phyloP scores from a whole-genome alignment of 2,329 filamentous ascomycete genomes.

The Ascochyta viciae-villosae region DNA sequence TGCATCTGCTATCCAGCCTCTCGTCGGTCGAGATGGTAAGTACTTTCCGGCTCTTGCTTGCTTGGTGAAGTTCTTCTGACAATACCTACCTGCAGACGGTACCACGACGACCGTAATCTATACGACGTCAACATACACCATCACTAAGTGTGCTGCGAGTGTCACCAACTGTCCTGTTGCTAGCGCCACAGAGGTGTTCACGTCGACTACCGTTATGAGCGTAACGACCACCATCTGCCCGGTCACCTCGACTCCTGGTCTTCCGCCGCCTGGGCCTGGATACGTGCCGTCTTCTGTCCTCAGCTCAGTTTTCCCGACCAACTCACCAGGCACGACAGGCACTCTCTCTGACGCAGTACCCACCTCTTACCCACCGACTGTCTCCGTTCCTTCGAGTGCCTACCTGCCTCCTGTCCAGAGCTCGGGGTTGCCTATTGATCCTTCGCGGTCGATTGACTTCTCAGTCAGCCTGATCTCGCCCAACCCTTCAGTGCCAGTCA shows the following conservation, averaged over 20 bases:
- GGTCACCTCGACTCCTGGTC: conserved; percentile 24
- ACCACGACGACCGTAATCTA: conserved; percentile 48
- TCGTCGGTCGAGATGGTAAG: conserved; percentile 32
- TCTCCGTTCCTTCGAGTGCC: conserved; percentile 1
- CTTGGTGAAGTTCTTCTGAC: conserved; percentile 12
- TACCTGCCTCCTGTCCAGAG: conserved; percentile 11
- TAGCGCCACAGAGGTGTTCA: conserved; percentile 45
- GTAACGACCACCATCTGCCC: conserved; percentile 54
- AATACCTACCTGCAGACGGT: conserved; percentile 8
- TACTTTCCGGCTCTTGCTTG: background rate
- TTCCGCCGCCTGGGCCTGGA: conserved; percentile 12
- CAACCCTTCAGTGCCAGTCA: conserved; percentile 5
- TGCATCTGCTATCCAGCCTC: conserved; percentile 29
- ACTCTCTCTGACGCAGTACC: conserved; percentile 18
- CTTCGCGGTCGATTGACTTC: background rate
- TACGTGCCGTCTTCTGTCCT: conserved; percentile 11
- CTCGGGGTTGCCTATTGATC: conserved; percentile 13
- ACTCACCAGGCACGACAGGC: conserved; percentile 4
- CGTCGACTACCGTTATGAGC: conserved; percentile 46
- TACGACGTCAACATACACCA: conserved; percentile 48
- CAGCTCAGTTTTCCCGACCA: conserved; percentile 15
- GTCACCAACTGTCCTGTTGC: conserved; percentile 45
- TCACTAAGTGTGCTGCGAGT: conserved; percentile 50
- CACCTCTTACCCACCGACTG: conserved; percentile 10
- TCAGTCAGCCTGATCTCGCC: conserved; percentile 7